Percentiles rank a stretch among this genome's conserved stretches.
These are phyloP conservation scores for Phylloporus rhodoxanthus DNA, from an alignment of 768 basidiomycete genomes.

Conservation along the genomic window DNA sequence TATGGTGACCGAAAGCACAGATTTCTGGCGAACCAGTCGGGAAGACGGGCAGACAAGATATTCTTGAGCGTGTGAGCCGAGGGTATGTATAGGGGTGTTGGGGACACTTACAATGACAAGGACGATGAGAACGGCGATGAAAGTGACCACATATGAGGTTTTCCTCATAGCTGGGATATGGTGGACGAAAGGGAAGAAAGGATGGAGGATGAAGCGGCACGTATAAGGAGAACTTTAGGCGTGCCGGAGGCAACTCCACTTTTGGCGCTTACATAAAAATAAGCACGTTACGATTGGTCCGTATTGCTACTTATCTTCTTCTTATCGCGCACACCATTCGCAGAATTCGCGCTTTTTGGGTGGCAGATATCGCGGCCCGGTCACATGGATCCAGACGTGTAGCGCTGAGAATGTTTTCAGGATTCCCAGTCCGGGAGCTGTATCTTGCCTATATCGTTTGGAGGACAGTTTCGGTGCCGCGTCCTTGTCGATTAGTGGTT, in stretches of 20 bases:
- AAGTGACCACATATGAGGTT: slow-evolving; percentile 61
- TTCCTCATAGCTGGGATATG: slow-evolving; percentile 48
- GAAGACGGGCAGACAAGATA: slow-evolving; percentile 46
- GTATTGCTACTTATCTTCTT: background rate
- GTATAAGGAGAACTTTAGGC: slow-evolving; percentile 3
- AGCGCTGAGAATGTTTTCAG: no score
- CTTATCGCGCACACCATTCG: background rate
- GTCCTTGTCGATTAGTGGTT: no score
- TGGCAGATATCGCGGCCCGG: no score
- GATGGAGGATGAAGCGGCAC: slow-evolving; percentile 12
- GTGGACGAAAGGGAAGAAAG: background rate
- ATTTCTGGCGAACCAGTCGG: slow-evolving; percentile 54
- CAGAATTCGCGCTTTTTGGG: no score
- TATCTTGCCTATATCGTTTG: no score
- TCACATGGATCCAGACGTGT: no score
- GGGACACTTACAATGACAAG: slow-evolving; percentile 45
- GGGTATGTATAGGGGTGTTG: background rate
- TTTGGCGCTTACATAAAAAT: background rate
- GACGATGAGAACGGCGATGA: slow-evolving; percentile 47
- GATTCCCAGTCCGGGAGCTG: no score
- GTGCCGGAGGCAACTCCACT: no score
- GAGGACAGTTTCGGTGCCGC: no score
- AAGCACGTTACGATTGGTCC: no score
- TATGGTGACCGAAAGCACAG: slow-evolving; percentile 10
- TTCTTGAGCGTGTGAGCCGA: slow-evolving; percentile 38